A percentile compares a stretch with the other conserved stretches of the same genome.
phyloP scores from a whole-genome alignment of 768 basidiomycete species.

The Russula sp. region DNA sequence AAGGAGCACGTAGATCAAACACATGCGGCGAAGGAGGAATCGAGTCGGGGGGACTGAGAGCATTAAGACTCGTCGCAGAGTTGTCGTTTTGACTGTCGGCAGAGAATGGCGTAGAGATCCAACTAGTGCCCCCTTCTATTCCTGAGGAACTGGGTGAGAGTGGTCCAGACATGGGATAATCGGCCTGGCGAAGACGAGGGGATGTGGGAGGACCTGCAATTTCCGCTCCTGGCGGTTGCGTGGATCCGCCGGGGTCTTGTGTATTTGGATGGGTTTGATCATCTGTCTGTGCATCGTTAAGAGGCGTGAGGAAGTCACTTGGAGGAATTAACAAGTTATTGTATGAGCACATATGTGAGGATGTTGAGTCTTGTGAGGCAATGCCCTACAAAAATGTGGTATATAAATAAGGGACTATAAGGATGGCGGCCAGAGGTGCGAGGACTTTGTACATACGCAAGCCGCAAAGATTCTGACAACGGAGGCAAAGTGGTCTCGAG shows the following conservation, averaged over 20 bases:
- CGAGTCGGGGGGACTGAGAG: not conserved
- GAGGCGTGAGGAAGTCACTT: not conserved
- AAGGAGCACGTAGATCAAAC: not conserved
- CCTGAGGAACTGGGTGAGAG: not conserved
- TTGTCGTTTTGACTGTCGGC: not conserved
- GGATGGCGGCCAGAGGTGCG: not conserved
- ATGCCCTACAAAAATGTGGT: not conserved
- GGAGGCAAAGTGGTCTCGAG: not conserved
- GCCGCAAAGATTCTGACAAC: not conserved
- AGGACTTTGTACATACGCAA: not conserved
- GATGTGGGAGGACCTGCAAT: too few relatives aligned
- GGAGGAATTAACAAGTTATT: not conserved
- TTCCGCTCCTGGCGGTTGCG: not conserved
- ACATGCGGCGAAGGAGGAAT: not conserved
- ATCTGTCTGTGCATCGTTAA: not conserved
- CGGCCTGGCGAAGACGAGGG: not conserved
- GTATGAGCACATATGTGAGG: not conserved
- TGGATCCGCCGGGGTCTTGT: not conserved
- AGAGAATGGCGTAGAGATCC: not conserved
- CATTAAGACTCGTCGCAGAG: not conserved
- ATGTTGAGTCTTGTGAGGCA: not conserved
- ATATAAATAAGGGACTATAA: slow-evolving; percentile 5
- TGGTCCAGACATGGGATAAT: not conserved
- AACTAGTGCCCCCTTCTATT: not conserved
- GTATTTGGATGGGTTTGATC: not conserved